These are phyloP conservation scores for Purshia tridentata DNA, from an alignment of 306 rosid genomes.

Conservation along the genomic window DNA sequence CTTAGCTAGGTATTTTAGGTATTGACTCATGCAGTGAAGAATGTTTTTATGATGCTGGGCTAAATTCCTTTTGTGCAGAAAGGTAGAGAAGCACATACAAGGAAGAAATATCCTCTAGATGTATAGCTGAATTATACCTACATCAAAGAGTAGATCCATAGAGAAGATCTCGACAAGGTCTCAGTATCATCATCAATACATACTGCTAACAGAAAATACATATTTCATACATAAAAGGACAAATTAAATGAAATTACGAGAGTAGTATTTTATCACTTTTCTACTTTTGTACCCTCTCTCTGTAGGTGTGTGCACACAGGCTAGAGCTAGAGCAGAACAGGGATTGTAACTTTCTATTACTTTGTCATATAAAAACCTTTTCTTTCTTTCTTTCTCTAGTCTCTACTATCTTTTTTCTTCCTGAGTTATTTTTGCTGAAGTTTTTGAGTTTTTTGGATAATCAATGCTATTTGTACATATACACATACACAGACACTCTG, in stretches of 20 bases:
- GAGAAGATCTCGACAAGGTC: constrained; percentile 58
- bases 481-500: neutral
- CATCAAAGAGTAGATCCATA: constrained; percentile 65
- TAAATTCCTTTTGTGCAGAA: constrained; percentile 44
- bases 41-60: constrained; percentile 5
- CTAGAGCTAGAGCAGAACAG: constrained; percentile 34
- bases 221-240: constrained; percentile 61
- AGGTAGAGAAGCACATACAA: constrained; percentile 74
- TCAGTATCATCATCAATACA: constrained; percentile 60
- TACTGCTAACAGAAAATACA: constrained; percentile 91
- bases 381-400: neutral
- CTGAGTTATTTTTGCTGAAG: constrained; percentile 12
- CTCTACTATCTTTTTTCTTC: constrained; percentile 5
- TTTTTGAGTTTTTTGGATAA: constrained; percentile 1
- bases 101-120: constrained; percentile 62
- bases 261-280: constrained; percentile 38
- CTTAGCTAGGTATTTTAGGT: neutral
- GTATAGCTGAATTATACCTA: constrained; percentile 84
- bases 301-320: constrained; percentile 49
- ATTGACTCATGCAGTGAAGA: neutral
- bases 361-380: constrained; percentile 28
- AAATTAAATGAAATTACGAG: constrained; percentile 47
- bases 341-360: constrained; percentile 33
- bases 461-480: neutral
- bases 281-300: constrained; percentile 32